Evolutionary conservation across 2,329 filamentous ascomycete species (phyloP).

Genomic region (Scopulariopsis brevicaulis): DNA sequence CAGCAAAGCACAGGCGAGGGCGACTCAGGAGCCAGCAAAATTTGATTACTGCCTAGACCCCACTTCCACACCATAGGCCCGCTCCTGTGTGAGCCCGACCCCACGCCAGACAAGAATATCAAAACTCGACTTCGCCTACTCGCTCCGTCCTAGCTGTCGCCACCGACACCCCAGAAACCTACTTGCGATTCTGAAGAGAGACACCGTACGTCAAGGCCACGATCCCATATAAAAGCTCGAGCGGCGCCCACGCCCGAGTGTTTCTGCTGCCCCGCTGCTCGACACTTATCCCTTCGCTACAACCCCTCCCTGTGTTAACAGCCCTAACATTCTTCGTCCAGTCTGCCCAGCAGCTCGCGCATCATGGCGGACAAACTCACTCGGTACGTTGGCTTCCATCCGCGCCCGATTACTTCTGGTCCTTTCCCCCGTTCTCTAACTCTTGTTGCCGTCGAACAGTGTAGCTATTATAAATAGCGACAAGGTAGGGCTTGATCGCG

Average conservation of each 20-base stretch:
- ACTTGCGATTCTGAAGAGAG: too few relatives aligned
- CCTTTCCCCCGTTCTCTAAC: background rate
- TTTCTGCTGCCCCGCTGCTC: background rate
- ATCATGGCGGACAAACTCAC: conserved; percentile 87
- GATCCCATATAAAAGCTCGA: background rate
- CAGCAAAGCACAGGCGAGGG: background rate
- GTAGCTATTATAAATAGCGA: conserved; percentile 98
- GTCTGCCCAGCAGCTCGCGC: background rate
- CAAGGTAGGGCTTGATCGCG: conserved; percentile 50
- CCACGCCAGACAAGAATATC: background rate
- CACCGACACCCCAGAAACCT: too few relatives aligned
- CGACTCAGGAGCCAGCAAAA: background rate
- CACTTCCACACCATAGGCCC: background rate
- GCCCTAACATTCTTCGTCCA: background rate
- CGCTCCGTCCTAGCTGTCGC: too few relatives aligned
- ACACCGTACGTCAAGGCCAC: too few relatives aligned
- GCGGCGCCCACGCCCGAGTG: background rate
- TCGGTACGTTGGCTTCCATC: conserved; percentile 47
- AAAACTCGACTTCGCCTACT: too few relatives aligned
- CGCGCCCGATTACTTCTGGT: background rate
- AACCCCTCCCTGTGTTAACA: background rate
- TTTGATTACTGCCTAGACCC: background rate
- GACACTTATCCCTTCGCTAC: background rate
- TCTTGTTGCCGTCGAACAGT: conserved; percentile 34
- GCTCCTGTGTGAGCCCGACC: background rate